Base-by-base conservation (phyloP, 225 moss, liverwort and hornwort genomes). In the Marchantia polymorpha region DNA sequence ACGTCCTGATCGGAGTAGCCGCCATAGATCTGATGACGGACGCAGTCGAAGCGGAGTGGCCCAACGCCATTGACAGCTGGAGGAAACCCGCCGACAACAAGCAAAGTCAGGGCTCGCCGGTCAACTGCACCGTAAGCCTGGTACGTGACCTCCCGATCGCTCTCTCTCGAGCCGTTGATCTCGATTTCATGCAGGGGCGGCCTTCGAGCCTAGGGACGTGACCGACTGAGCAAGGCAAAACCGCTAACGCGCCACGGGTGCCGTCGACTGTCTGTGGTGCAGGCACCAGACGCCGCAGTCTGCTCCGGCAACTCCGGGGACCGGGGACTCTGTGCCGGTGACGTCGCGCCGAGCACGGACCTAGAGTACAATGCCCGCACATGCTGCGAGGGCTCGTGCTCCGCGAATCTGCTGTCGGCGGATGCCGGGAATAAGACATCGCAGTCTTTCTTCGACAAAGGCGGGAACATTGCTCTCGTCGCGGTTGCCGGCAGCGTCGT, bases 1-100 rank as follows among this genome's bases (percentile, higher is more conserved):
- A 25, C 12, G 30, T 61, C 27, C 55, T 82, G 20, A 51, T 82
- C 0, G 82, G 82, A 52, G 82, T 71, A 26, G 82, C 70, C 2
- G 56, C 31, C 76, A 29, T 76, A 7, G 70, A 71, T 29, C 23
- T 82, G 15, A 0, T 74, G 9, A 12, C 8, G 0, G 10, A 3
- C 0, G 16, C 2, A 12, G 13, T 73, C n/a, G 73, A 73, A 7
- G 52, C 9, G 11, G 27, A 8, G 10, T 73, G 73, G 73, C 73
- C 14, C 8, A 20, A 15, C 7, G 74, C 30, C 27, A 26, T 54
- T 10, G 54, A 16, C 23, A 14, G 2, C 26, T 54, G 55, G 27
- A 73, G 25, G 27, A 12, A 12, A 14, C 25, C 26, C 55, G 14
- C 53, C 56, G 55, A 54, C 14, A 31, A 27, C 25, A 27, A 27